Conservation (phyloP, 2,329 filamentous ascomycete genomes). For the Exophiala calicioides region DNA sequence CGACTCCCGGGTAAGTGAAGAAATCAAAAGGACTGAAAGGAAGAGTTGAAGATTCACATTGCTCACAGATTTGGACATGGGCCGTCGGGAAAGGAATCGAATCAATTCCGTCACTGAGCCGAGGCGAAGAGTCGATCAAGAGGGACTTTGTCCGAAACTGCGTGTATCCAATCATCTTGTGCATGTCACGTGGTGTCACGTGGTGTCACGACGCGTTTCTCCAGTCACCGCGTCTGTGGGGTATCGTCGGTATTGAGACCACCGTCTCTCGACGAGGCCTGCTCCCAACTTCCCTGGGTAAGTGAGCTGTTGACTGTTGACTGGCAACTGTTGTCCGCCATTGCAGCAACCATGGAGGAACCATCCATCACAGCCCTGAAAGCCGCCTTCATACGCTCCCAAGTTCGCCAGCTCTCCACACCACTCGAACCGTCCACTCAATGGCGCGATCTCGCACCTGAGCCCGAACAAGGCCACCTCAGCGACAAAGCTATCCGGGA, state of each 20-base stretch:
- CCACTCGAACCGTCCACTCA: slow-evolving; percentile 49
- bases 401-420: slow-evolving; percentile 55
- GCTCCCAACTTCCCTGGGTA: no score
- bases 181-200: no score
- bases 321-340: no score
- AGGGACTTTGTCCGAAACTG: no score
- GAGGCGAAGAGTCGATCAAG: neutral
- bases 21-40: neutral
- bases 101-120: neutral
- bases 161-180: no score
- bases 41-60: neutral
- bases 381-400: slow-evolving; percentile 51
- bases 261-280: no score
- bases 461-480: slow-evolving; percentile 47
- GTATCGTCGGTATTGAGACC: no score
- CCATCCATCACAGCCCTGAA: slow-evolving; percentile 54
- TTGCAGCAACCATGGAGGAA: slow-evolving; percentile 17
- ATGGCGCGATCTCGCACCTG: slow-evolving; percentile 46
- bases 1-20: neutral
- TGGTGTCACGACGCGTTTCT: no score
- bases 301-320: no score
- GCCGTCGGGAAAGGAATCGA: neutral
- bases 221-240: no score
- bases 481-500: slow-evolving; percentile 53
- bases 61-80: neutral